A percentile compares a stretch with the other conserved stretches of the same genome.
Evolutionary conservation across 352 stramenopile species (phyloP).

Genomic region (Pythium guiyangense): DNA sequence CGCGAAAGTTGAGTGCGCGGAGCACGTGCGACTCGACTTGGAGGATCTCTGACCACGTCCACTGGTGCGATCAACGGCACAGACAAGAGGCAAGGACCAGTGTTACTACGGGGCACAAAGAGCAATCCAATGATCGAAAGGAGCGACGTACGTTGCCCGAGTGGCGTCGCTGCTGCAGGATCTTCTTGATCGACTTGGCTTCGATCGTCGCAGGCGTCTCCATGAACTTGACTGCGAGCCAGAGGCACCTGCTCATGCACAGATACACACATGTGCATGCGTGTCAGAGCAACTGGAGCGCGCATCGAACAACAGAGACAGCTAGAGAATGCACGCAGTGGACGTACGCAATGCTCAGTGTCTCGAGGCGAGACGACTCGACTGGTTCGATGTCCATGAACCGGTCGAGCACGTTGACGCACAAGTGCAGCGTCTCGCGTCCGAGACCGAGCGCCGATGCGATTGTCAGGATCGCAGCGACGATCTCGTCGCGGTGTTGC

Average conservation of each 20-base stretch:
- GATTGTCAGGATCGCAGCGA: conserved; percentile 60
- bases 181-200: conserved; percentile 54
- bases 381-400: conserved; percentile 28
- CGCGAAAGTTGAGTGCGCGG: conserved; percentile 37
- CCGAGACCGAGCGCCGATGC: conserved; percentile 49
- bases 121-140: no score
- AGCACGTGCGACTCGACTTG: conserved; percentile 40
- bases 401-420: conserved; percentile 49
- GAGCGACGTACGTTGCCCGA: conserved; percentile 45
- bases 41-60: conserved; percentile 64
- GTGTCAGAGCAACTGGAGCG: background rate
- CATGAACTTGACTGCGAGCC: conserved; percentile 72
- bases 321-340: background rate
- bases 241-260: conserved; percentile 37
- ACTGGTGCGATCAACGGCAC: conserved; percentile 24
- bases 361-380: conserved; percentile 31
- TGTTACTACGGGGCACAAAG: no score
- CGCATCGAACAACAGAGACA: background rate
- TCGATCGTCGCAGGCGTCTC: conserved; percentile 55
- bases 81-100: no score
- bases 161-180: conserved; percentile 47
- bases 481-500: conserved; percentile 57
- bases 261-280: no score
- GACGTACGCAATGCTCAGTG: conserved; percentile 57
- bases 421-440: conserved; percentile 57